These are phyloP conservation scores for Thielaviopsis cerberus DNA, from an alignment of 2,329 filamentous ascomycete genomes.

Conservation along the genomic window DNA sequence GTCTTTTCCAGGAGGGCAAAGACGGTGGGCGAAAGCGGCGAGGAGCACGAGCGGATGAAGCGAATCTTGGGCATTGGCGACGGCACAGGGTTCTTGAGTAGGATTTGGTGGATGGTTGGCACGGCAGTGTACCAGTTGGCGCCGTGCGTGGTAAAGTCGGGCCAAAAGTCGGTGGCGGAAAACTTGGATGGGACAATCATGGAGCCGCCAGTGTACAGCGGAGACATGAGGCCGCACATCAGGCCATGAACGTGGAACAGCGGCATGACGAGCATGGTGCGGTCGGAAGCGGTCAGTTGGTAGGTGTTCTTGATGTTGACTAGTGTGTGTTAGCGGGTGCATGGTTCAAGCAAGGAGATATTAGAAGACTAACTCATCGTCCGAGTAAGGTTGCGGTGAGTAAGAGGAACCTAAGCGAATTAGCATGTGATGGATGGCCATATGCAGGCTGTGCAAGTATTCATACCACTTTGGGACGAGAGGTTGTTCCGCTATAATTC, in stretches of 20 bases:
- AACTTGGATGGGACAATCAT: conserved; percentile 64
- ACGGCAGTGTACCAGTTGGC: conserved; percentile 89
- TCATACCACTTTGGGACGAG: conserved; percentile 61
- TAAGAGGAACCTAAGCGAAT: conserved; percentile 45
- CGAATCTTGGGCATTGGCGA: conserved; percentile 53
- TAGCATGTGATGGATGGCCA: conserved; percentile 3
- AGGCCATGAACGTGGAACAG: conserved; percentile 85
- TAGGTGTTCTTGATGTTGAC: conserved; percentile 67
- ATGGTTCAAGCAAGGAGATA: background rate
- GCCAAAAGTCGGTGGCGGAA: conserved; percentile 70
- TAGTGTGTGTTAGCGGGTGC: conserved; percentile 15
- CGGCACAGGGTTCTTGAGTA: conserved; percentile 55
- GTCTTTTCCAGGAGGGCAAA: conserved; percentile 62
- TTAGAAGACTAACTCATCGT: conserved; percentile 46
- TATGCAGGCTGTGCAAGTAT: background rate
- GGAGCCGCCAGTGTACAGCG: conserved; percentile 56
- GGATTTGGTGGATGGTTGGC: conserved; percentile 81
- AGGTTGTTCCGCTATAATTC: conserved; percentile 49
- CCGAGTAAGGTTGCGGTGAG: conserved; percentile 60
- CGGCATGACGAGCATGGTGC: conserved; percentile 77
- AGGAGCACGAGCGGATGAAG: conserved; percentile 67
- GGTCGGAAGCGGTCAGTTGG: conserved; percentile 47
- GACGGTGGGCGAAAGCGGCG: conserved; percentile 61
- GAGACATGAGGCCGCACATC: conserved; percentile 62
- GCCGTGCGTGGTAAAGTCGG: conserved; percentile 50